These are phyloP conservation scores for Globisporangium paroecandrum DNA, from an alignment of 352 stramenopile species.

Conservation along the genomic window DNA sequence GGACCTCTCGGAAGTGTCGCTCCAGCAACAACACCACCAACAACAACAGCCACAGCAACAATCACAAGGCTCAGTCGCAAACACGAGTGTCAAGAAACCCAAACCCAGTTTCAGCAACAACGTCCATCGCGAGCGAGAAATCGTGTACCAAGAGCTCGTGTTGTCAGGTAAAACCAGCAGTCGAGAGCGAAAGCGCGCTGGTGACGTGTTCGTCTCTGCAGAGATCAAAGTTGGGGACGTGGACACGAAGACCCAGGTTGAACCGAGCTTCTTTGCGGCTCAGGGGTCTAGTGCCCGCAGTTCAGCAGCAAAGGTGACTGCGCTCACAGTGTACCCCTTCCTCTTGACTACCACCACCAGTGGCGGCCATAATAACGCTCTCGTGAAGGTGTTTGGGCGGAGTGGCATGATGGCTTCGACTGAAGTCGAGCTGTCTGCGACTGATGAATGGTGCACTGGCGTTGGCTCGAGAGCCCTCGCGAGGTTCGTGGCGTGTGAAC, in stretches of 20 bases:
- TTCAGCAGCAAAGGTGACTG: not conserved
- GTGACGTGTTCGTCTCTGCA: not conserved
- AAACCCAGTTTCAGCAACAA: conserved; percentile 6
- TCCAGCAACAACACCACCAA: not conserved
- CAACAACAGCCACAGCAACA: not conserved
- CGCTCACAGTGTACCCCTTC: conserved; percentile 17
- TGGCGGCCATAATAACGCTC: not conserved
- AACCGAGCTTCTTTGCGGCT: conserved; percentile 13
- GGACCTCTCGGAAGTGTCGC: conserved; percentile 29
- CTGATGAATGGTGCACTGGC: conserved; percentile 34
- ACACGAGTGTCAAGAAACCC: conserved; percentile 14
- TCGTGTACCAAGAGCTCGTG: conserved; percentile 34
- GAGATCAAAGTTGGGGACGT: not conserved
- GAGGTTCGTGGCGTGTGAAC: conserved; percentile 3
- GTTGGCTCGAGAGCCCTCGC: not conserved
- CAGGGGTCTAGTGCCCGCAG: not conserved
- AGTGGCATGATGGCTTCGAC: conserved; percentile 19
- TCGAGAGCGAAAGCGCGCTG: conserved; percentile 14
- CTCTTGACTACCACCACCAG: conserved; percentile 1
- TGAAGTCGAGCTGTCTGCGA: conserved; percentile 25
- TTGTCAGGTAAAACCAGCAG: conserved; percentile 17
- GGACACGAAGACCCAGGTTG: conserved; percentile 16
- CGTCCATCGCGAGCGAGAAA: conserved; percentile 18
- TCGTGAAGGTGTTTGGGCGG: conserved; percentile 39
- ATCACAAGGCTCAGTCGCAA: not conserved